phyloP scores from a whole-genome alignment of 352 stramenopile genomes.

The Phytophthora litchii region DNA sequence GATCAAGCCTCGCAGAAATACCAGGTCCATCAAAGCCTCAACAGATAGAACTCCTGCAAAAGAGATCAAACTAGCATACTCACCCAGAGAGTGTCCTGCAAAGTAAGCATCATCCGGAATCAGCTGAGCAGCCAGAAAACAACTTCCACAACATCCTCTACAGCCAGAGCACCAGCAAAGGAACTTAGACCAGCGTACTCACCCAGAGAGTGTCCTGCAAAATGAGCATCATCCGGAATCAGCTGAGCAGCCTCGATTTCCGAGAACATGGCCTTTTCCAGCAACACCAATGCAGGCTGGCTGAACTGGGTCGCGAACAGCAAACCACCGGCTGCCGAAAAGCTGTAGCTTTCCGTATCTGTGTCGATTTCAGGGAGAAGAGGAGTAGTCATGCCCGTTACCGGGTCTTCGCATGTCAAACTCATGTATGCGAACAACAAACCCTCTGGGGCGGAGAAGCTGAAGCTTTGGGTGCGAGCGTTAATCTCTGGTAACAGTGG shows the following conservation, averaged over 20 bases:
- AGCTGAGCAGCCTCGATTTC: slow-evolving; percentile 77
- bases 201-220: slow-evolving; percentile 89
- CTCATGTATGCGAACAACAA: slow-evolving; percentile 88
- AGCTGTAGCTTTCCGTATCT: slow-evolving; percentile 71
- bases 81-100: slow-evolving; percentile 86
- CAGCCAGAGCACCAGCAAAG: slow-evolving; percentile 69
- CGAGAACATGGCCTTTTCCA: slow-evolving; percentile 87
- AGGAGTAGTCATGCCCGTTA: slow-evolving; percentile 50
- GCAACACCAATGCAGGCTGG: slow-evolving; percentile 79
- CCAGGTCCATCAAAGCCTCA: slow-evolving; percentile 79
- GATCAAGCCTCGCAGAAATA: slow-evolving; percentile 79
- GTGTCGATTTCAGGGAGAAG: slow-evolving; percentile 81
- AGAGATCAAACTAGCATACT: slow-evolving; percentile 84
- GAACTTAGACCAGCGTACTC: slow-evolving; percentile 87
- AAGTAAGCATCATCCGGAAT: slow-evolving; percentile 81
- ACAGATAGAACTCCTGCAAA: slow-evolving; percentile 77
- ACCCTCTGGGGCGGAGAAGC: slow-evolving; percentile 76
- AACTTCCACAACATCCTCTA: slow-evolving; percentile 80
- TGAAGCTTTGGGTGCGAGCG: slow-evolving; percentile 82
- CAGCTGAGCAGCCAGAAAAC: slow-evolving; percentile 70
- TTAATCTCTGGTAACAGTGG: slow-evolving; percentile 86
- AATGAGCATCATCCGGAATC: slow-evolving; percentile 75
- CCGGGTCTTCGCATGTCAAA: slow-evolving; percentile 65
- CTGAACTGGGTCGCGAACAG: slow-evolving; percentile 90
- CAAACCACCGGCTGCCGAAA: slow-evolving; percentile 75